A percentile compares a stretch with the other conserved stretches of the same genome.
Evolutionary conservation across 139 green algal species (phyloP).

Genomic region (Coccomyxa sp.): DNA sequence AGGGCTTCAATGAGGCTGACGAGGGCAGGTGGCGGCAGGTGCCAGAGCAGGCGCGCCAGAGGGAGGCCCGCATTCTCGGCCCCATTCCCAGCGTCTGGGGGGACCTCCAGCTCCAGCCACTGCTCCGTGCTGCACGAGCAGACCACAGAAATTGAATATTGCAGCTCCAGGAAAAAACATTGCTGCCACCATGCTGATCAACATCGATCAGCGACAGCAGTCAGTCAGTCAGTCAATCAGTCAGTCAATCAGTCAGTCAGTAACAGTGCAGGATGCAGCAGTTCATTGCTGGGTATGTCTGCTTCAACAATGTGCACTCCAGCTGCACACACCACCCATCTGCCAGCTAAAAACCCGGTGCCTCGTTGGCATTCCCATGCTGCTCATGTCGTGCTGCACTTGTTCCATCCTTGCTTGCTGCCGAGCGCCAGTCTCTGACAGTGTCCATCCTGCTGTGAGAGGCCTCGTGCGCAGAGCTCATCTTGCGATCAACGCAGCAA

Average conservation of each 20-base stretch:
- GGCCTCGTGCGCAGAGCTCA: too few species aligned
- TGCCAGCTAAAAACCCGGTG: too few species aligned
- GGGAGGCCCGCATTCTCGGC: slow-evolving; percentile 51
- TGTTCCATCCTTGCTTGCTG: too few species aligned
- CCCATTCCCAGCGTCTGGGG: slow-evolving; percentile 55
- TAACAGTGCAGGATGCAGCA: neutral
- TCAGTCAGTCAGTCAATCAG: neutral
- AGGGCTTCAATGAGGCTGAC: slow-evolving; percentile 22
- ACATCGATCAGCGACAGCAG: neutral
- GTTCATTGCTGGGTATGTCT: too few species aligned
- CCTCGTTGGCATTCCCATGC: too few species aligned
- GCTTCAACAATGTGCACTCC: too few species aligned
- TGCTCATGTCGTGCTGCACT: too few species aligned
- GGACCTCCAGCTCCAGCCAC: slow-evolving; percentile 59
- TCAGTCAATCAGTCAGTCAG: neutral
- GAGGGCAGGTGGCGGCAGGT: slow-evolving; percentile 22
- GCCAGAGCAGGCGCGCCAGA: slow-evolving; percentile 65
- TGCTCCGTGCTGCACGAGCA: slow-evolving; percentile 31
- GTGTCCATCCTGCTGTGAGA: too few species aligned
- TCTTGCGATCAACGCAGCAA: too few species aligned
- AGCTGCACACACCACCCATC: too few species aligned
- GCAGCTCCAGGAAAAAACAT: neutral
- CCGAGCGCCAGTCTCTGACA: too few species aligned
- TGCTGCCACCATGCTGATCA: neutral
- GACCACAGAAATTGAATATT: neutral